Base-by-base conservation (phyloP, 805 yeast genomes). In the Candida bentonensis region DNA sequence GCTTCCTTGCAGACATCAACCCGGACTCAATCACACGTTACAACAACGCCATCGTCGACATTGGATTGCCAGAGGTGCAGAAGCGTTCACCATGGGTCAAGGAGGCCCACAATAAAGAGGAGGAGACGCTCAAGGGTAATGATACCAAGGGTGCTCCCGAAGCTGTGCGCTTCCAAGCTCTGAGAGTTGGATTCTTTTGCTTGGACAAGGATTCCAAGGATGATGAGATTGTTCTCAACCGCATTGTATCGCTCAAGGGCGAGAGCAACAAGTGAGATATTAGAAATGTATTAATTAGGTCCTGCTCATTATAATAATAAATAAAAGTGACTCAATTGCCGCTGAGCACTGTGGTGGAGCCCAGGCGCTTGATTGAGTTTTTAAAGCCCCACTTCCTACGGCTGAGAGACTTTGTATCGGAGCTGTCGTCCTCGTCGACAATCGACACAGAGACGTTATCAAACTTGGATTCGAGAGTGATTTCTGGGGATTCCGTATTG, bases 131-230 rank as follows among this genome's bases (percentile, higher is more conserved):
- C 51, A 70, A 73, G 53, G 96, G 92, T 61, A 71, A 73, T 48
- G 64, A 64, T 33, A 71, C 71, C 26, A 65, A 70, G 50, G 64
- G 72, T 20, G 73, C 76, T 2, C 75, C 78, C 40, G 94, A 88
- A 62, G 74, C 88, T n/a, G 86, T 84, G 25, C 77, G 98, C 64
- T 92, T 92, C 86, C 98, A 92, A 69, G 98, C 95, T 23, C 74
- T 92, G 64, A 78, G 98, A 67, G 89, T 85, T 40, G 98, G 98
- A 23, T 92, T 92, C 65, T 92, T 87, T 75, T 79, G 95, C 58
- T 62, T 86, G 61, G 98, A 92, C 61, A 75, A 73, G 53, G 96
- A 89, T 51, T 66, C 84, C 46, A 65, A 70, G 7, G 70, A 66
- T 17, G 79, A 74, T 23, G 70, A 67, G 47, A 65, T 88, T 50